Percentiles rank a stretch among this genome's conserved stretches.
Evolutionary conservation across 257 asterid genomes (phyloP).

Genomic region (Solanum pennellii): DNA sequence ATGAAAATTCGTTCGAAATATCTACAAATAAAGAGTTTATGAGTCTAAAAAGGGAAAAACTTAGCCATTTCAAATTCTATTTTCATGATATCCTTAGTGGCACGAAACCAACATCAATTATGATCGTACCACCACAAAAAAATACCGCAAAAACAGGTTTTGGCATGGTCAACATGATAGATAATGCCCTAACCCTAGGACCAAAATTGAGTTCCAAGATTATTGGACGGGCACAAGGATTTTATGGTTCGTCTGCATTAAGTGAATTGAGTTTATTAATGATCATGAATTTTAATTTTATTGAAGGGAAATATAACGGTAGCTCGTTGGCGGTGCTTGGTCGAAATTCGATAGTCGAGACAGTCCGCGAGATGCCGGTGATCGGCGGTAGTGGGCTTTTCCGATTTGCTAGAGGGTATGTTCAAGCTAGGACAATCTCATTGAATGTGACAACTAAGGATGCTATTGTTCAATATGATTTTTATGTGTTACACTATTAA

Average conservation of each 20-base stretch:
- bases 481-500: background rate
- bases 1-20: background rate
- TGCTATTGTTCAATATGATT: background rate
- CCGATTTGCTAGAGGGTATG: conserved; percentile 4
- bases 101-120: background rate
- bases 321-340: background rate
- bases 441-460: background rate
- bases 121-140: background rate
- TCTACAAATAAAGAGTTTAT: background rate
- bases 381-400: conserved; percentile 6
- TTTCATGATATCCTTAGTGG: background rate
- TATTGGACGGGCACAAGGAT: background rate
- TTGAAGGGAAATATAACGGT: conserved; percentile 4
- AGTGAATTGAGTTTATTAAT: background rate
- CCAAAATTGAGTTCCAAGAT: background rate
- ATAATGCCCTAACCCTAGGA: background rate
- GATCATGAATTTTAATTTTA: background rate
- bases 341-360: background rate
- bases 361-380: background rate
- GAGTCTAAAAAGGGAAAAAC: background rate
- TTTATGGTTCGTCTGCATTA: background rate
- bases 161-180: background rate
- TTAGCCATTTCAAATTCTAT: background rate
- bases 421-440: background rate
- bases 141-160: background rate